Base-by-base conservation (phyloP, 2,329 filamentous ascomycete genomes). In the Botryotinia globosa region DNA sequence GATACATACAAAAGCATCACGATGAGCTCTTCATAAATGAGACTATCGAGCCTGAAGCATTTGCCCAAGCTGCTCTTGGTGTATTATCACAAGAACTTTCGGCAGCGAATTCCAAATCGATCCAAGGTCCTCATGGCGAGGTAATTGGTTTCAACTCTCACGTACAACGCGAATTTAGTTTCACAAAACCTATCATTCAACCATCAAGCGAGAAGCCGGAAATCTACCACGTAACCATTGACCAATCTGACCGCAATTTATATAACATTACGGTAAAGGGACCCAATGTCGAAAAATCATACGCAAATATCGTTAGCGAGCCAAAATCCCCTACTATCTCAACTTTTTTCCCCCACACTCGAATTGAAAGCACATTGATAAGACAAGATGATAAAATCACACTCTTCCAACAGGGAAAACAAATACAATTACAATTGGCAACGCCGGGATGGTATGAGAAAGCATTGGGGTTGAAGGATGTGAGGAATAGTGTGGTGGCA, bases 1-100 rank as follows among this genome's bases (percentile, higher is more conserved):
- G 95, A 1, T 99, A 97, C 81, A 98, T 99, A 76, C 91, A 94
- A 71, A 97, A 97, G 82, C 92, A 97, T 83, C 87, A 88, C 73
- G 87, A 90, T 18, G 91, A 94, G 76, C 87, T 99, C 1, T 98
- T 98, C 80, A 85, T 85, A 34, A 86, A 88, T 0, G 82, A 88
- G 20, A 80, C 81, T 0, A 87, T 92, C 48, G 85, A 88, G 32
- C 86, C 91, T 61, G 94, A 97, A 82, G 88, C 94, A 3, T 93
- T 94, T 76, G 90, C 91, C 0, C 96, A 99, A 84, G 94, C 94
- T 14, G 94, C 94, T 0, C 85, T 99, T 16, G 93, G 91, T 14
- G 85, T 95, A 76, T 82, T 93, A 70, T 84, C 87, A 67, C 82
- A 87, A 73, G 85, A 86, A 75, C 81, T 80, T 61, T 74, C 81